Evolutionary conservation across 257 asterid genomes (phyloP).

Genomic region (Mitragyna speciosa): DNA sequence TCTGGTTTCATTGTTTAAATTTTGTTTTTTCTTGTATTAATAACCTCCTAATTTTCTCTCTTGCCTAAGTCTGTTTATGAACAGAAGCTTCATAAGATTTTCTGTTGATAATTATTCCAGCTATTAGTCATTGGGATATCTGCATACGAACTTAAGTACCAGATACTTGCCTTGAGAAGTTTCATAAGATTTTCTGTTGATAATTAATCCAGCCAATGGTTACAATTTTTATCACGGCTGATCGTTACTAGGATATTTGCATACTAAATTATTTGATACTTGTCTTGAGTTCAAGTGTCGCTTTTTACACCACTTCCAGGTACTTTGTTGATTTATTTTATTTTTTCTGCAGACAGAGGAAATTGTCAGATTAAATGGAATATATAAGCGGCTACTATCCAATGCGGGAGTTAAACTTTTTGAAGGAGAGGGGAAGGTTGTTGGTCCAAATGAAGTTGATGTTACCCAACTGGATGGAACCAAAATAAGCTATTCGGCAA

Average conservation of each 20-base stretch:
- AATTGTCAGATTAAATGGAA: conserved; percentile 82
- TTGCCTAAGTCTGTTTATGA: neutral
- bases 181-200: too few relatives aligned
- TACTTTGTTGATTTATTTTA: neutral
- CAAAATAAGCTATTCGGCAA: conserved; percentile 79
- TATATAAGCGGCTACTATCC: conserved; percentile 83
- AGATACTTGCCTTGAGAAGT: neutral
- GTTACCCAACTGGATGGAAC: conserved; percentile 92
- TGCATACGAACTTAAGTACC: neutral
- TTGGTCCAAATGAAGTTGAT: conserved; percentile 93
- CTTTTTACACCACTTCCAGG: too few relatives aligned
- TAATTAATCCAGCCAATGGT: too few relatives aligned
- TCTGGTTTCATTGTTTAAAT: neutral
- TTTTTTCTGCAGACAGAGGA: conserved; percentile 71
- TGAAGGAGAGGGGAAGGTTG: conserved; percentile 96
- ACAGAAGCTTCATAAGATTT: neutral
- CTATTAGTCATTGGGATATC: neutral
- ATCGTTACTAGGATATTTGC: too few relatives aligned
- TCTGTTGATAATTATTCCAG: neutral
- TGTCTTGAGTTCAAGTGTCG: too few relatives aligned
- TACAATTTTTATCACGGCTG: neutral
- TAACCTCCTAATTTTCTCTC: neutral
- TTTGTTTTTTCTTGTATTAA: neutral
- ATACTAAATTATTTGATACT: too few relatives aligned
- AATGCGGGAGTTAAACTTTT: conserved; percentile 87